Evolutionary conservation across 768 basidiomycete genomes (phyloP), one percentile per base, ranked within the genome.

Genomic region (Rhizopogon sp.): DNA sequence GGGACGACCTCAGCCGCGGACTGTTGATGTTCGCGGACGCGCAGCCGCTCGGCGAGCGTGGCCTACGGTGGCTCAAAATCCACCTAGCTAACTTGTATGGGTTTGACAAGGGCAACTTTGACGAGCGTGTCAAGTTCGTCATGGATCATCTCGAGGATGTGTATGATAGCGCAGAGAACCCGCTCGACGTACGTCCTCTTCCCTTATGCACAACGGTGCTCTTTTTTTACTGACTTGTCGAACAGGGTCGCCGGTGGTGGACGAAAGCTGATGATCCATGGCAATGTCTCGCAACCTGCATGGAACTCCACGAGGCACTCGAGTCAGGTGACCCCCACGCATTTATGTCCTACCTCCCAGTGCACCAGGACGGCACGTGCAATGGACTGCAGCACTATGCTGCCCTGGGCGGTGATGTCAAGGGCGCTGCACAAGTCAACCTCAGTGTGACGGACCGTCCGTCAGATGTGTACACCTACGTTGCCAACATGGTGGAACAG

Each of bases 361-460:
- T 98, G 6, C 97, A 99, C 67, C 96, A 98, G 70, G 97, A 99
- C 60, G 96, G 97, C 3, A 98, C 97, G 0, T 99, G 97, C 63
- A 99, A 99, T 62, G 97, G 96, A 28, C 77, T 99, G 59, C 97
- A 99, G 72, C 96, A 99, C 69, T 99, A 99, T 64, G 97, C 97
- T 6, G 97, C 97, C 0, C 83, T 99, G 4, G 97, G 97, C 43
- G 96, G 97, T 5, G 97, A 98, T 66, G 76, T 78, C 11, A 77
- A 80, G 35, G 97, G 97, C 55, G 97, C 97, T 1, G 75, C 76
- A 56, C 95, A 98, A 65, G 97, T 99, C 66, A 99, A 99, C 67
- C 76, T 99, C 50, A 81, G 81, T 39, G 85, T 84, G 8, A 84
- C 86, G 0, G 92, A 93, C 57, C 77, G 85, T 28, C 97, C 97